Evolutionary conservation across 129 eudicot genomes (phyloP).

Genomic region (Tanacetum coccineum): DNA sequence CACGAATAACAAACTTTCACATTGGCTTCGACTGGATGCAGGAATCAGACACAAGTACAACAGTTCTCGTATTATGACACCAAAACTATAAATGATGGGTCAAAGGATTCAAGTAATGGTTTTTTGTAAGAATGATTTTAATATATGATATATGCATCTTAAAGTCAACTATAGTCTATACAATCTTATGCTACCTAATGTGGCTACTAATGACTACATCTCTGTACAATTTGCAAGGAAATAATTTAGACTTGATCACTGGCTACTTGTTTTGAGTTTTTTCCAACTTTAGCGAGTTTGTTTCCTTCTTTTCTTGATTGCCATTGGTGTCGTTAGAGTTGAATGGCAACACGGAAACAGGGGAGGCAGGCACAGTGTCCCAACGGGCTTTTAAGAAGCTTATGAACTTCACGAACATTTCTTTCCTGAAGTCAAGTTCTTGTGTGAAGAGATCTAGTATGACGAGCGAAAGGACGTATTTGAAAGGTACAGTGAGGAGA

Average conservation of each 20-base stretch:
- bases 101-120: conserved; percentile 24
- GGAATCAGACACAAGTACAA: conserved; percentile 43
- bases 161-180: conserved; percentile 19
- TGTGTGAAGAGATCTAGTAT: conserved; percentile 78
- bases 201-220: conserved; percentile 11
- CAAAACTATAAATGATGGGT: conserved; percentile 39
- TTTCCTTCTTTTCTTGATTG: conserved; percentile 32
- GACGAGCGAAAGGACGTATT: conserved; percentile 54
- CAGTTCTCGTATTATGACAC: conserved; percentile 48
- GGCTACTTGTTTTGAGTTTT: conserved; percentile 24
- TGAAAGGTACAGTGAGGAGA: conserved; percentile 82
- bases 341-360: conserved; percentile 71
- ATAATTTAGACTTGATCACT: conserved; percentile 18
- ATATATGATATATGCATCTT: conserved; percentile 18
- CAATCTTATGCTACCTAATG: conserved; percentile 15
- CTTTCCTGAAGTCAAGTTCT: conserved; percentile 68
- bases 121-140: conserved; percentile 25
- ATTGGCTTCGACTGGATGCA: conserved; percentile 10
- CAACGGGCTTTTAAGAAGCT: conserved; percentile 78
- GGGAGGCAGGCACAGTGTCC: conserved; percentile 87
- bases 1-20: conserved; percentile 13
- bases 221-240: conserved; percentile 26
- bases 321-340: conserved; percentile 34
- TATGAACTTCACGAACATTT: conserved; percentile 55
- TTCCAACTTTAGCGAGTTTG: conserved; percentile 33